A percentile compares a stretch with the other conserved stretches of the same genome.
phyloP scores from a whole-genome alignment of 176 grass and related monocot species.

The Avena atlantica region DNA sequence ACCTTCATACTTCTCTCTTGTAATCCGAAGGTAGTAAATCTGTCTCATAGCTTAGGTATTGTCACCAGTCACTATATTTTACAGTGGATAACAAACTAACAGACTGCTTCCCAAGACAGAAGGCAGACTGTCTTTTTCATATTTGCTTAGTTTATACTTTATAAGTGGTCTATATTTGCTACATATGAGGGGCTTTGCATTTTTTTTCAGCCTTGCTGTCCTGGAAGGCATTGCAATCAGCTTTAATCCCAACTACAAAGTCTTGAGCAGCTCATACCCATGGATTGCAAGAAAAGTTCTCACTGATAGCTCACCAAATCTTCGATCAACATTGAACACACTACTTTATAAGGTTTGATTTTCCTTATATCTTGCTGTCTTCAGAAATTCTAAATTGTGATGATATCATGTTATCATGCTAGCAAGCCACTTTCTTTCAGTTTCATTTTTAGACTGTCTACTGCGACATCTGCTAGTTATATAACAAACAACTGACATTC shows the following conservation, averaged over 20 bases:
- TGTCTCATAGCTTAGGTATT: background rate
- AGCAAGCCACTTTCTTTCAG: constrained; percentile 27
- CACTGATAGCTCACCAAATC: constrained; percentile 89
- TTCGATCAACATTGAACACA: constrained; percentile 73
- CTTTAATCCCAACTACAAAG: constrained; percentile 96
- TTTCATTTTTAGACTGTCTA: constrained; percentile 28
- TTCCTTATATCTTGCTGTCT: background rate
- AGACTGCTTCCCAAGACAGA: constrained; percentile 31
- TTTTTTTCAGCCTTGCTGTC: constrained; percentile 90
- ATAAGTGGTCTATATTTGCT: constrained; percentile 7
- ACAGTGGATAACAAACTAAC: background rate
- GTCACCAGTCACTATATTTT: background rate
- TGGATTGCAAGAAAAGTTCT: constrained; percentile 99
- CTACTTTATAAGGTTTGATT: constrained; percentile 91
- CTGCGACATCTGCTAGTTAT: constrained; percentile 37
- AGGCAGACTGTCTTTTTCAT: constrained; percentile 12
- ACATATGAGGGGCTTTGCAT: constrained; percentile 13
- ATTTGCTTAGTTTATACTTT: constrained; percentile 4
- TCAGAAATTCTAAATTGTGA: constrained; percentile 16
- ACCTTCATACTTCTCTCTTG: constrained; percentile 98
- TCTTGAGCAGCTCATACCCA: constrained; percentile 93
- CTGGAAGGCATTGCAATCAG: constrained; percentile 92
- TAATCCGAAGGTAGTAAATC: constrained; percentile 85
- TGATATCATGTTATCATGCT: constrained; percentile 13
- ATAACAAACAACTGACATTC: constrained; percentile 38